These are phyloP conservation scores for Pseudonitzschia multistriata DNA, from an alignment of 108 stramenopile species.

Conservation along the genomic window DNA sequence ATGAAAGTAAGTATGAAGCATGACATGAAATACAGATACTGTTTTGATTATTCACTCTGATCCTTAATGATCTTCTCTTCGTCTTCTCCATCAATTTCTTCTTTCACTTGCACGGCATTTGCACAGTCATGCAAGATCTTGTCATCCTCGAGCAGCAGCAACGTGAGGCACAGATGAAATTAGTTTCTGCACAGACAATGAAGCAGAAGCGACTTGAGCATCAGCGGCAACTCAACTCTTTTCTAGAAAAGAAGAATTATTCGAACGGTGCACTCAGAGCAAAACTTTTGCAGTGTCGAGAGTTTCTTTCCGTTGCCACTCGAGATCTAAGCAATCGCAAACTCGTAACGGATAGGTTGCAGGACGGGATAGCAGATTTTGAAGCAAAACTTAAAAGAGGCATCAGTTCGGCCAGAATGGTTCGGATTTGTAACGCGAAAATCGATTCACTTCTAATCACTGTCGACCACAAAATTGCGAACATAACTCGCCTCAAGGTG, in stretches of 20 bases:
- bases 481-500: conserved; percentile 35
- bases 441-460: conserved; percentile 45
- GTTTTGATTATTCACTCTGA: neutral
- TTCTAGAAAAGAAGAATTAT: conserved; percentile 67
- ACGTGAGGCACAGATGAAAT: conserved; percentile 69
- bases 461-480: conserved; percentile 37
- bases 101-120: neutral
- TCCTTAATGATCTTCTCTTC: neutral
- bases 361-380: conserved; percentile 52
- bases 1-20: conserved; percentile 25
- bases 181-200: conserved; percentile 47
- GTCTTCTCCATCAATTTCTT: neutral
- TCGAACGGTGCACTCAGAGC: conserved; percentile 66
- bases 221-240: conserved; percentile 45
- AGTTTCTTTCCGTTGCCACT: conserved; percentile 50
- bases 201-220: conserved; percentile 62
- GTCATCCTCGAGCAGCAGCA: conserved; percentile 80
- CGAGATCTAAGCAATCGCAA: conserved; percentile 50
- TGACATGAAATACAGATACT: neutral
- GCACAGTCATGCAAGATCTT: conserved; percentile 72
- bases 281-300: conserved; percentile 48
- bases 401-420: conserved; percentile 41
- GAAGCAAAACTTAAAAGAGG: conserved; percentile 56
- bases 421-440: conserved; percentile 40
- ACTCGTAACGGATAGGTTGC: conserved; percentile 35